phyloP scores from a whole-genome alignment of 306 rosid genomes.

The Lablab purpureus region DNA sequence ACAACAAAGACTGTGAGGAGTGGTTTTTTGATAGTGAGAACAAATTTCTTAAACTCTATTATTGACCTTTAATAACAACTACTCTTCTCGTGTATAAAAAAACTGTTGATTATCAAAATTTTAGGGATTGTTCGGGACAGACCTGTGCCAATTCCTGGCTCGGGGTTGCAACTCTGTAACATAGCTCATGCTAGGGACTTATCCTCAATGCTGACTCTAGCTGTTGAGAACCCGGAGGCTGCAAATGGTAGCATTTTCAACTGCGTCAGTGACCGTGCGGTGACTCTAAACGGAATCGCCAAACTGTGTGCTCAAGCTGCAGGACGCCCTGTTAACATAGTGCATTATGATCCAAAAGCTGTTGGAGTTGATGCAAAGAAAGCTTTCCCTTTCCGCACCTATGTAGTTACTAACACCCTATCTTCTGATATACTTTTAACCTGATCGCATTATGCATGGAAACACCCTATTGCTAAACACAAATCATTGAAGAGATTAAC shows the following conservation, averaged over 20 bases:
- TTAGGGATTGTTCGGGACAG: slow-evolving; percentile 91
- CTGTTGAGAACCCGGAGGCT: slow-evolving; percentile 84
- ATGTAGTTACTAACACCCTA: slow-evolving; percentile 53
- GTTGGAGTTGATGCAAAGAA: slow-evolving; percentile 85
- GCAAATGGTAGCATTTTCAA: slow-evolving; percentile 76
- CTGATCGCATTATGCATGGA: background rate
- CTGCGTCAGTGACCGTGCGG: slow-evolving; percentile 84
- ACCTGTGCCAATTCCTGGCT: slow-evolving; percentile 90
- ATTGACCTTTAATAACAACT: background rate
- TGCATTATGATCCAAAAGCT: slow-evolving; percentile 91
- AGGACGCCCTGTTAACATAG: slow-evolving; percentile 75
- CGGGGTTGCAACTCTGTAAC: slow-evolving; percentile 88
- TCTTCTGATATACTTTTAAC: slow-evolving; percentile 17
- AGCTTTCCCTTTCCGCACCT: slow-evolving; percentile 90
- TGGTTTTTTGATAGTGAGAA: slow-evolving; percentile 94
- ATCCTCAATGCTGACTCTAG: slow-evolving; percentile 82
- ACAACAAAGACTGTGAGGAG: slow-evolving; percentile 96
- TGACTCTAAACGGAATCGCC: slow-evolving; percentile 88
- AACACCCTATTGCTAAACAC: background rate
- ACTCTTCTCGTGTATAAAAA: background rate
- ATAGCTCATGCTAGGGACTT: slow-evolving; percentile 88
- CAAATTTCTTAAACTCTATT: background rate
- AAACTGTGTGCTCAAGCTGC: slow-evolving; percentile 94
- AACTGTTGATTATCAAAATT: background rate
- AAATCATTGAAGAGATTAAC: background rate